Evolutionary conservation across 2,329 filamentous ascomycete species (phyloP), one percentile per base, ranked within the genome.

Genomic region (Hypoxylon sp.): DNA sequence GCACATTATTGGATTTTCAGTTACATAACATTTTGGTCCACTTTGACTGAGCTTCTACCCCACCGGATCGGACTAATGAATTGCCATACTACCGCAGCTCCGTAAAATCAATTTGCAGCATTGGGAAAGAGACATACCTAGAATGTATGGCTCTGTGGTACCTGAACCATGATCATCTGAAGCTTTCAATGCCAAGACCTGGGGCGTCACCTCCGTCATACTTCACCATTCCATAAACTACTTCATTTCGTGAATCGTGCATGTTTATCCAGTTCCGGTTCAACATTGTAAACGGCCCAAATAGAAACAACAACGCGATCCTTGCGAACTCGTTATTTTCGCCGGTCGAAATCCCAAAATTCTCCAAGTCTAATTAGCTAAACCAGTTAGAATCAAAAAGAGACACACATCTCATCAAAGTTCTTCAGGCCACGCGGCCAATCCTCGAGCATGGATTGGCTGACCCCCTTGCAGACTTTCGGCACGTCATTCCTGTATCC

Each of bases 401-500:
- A 36, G 43, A 19, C 31, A 30, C 40, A 21, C 45, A 31, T 34
- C n/a, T 47, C 23, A 11, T 20, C 36, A 26, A 19, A 32, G 31
- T 2, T 25, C 21, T 29, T 25, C 12, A 25, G 53, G 46, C 49
- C 52, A 56, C 52, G 56, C 38, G 56, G 42, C 45, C 49, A 51
- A 40, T 44, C 34, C 49, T 17, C 25, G 23, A 31, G 15, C 19
- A 60, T 61, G 58, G 59, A 55, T 50, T 61, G 56, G 59, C 34
- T 57, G 20, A 38, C 42, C 25, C 34, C 54, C 29, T 49, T 66
- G 17, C 58, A 62, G 49, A 52, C 58, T 2, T 60, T 57, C 45
- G 59, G 60, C 58, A 54, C 36, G 26, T 49, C 51, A 45, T 47
- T 44, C 29, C 44, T 59, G 13, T 51, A 62, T 43, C 61, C 59